Conservation (phyloP, 441 rosid genomes). For the Pelargonium hybrid region DNA sequence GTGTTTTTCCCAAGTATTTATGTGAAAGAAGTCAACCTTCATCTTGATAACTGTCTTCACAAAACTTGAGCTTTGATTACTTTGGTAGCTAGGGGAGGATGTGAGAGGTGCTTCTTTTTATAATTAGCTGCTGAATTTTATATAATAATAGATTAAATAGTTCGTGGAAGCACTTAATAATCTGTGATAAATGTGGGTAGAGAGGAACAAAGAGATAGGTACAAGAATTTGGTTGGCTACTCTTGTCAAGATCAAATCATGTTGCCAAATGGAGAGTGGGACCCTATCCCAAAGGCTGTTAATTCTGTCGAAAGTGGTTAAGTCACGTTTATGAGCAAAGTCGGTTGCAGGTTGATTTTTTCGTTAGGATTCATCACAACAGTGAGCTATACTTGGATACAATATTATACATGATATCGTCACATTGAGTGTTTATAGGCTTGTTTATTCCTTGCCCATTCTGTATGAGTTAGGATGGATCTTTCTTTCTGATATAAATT, state of each 20-base stretch:
- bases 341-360: not conserved
- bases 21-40: slow-evolving; percentile 37
- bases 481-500: not conserved
- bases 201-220: slow-evolving; percentile 49
- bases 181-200: slow-evolving; percentile 30
- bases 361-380: slow-evolving; percentile 6
- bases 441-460: not conserved
- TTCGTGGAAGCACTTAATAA: slow-evolving; percentile 16
- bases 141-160: slow-evolving; percentile 21
- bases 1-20: not conserved
- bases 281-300: slow-evolving; percentile 19
- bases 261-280: slow-evolving; percentile 36
- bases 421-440: not conserved
- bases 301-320: not conserved
- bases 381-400: slow-evolving; percentile 7
- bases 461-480: not conserved
- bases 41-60: slow-evolving; percentile 24
- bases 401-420: not conserved
- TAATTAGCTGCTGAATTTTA: slow-evolving; percentile 15
- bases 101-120: slow-evolving; percentile 20
- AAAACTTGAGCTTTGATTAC: slow-evolving; percentile 1
- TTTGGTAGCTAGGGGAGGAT: slow-evolving; percentile 12
- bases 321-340: slow-evolving; percentile 1
- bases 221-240: slow-evolving; percentile 42
- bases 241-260: slow-evolving; percentile 40